Base-by-base conservation (phyloP, 805 yeast species). In the Huiozyma sinensis region DNA sequence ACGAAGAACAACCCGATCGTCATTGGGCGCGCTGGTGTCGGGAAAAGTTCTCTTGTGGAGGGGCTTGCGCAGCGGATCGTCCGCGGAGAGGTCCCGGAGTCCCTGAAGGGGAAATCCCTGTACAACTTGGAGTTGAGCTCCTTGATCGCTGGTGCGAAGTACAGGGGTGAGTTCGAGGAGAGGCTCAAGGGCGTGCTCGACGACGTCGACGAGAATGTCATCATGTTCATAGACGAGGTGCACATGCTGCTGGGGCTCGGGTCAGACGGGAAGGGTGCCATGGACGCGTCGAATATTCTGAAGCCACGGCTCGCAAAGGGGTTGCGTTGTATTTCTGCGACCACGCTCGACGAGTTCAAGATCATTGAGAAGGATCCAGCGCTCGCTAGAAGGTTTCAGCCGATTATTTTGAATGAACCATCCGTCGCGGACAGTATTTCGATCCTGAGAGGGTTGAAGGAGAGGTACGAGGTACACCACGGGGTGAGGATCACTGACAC, bases 291-390 rank as follows among this genome's bases (percentile, higher is more conserved):
- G 1, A 92, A 90, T 58, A 68, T 92, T 52, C 71, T 90, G 57
- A 90, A 90, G 60, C 98, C 98, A 0, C 92, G 90, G 7, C 70
- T 90, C 45, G 96, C 97, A 0, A 78, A 95, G 58, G 97, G 97
- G 1, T 71, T 90, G 44, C 90, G 95, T 50, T 85, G 95, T 64
- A 86, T 95, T 57, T 95, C 97, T 48, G 98, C 98, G 0, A 90
- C 98, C 1, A 90, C 98, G 1, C 70, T 86, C 41, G 97, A 90
- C 50, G 98, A 90, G 61, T 90, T 84, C 66, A 88, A 87, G 60
- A 86, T 88, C 55, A 90, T 90, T 51, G 97, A 90, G 65, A 90
- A 90, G 60, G 98, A 90, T 57, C 95, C 95, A 1, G 97, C 97
- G 0, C 70, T 90, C 48, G 90, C 97, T 1, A 77, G 98, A 67